Conservation (phyloP, 1,139 yeast genomes). For the Geotrichum macrosporum region DNA sequence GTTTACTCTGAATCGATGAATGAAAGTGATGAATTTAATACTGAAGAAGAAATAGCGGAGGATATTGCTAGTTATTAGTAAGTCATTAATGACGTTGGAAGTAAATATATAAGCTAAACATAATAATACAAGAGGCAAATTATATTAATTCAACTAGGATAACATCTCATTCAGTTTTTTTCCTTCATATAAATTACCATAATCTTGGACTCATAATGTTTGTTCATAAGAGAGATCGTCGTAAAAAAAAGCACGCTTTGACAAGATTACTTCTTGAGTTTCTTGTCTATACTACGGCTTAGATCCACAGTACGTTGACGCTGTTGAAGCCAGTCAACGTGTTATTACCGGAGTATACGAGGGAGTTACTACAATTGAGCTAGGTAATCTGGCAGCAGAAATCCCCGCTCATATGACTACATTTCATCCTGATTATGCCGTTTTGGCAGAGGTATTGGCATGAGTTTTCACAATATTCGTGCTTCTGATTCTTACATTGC, state of each 20-base stretch:
- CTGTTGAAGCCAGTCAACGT: slow-evolving; percentile 83
- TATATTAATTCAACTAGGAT: no score
- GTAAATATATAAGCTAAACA: no score
- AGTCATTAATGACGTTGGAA: no score
- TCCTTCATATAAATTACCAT: no score
- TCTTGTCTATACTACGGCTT: slow-evolving; percentile 74
- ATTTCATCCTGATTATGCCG: slow-evolving; percentile 92
- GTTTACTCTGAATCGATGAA: no score
- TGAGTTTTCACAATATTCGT: slow-evolving; percentile 78
- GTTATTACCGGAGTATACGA: slow-evolving; percentile 89
- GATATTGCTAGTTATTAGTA: no score
- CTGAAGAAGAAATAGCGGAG: no score
- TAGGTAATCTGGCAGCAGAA: slow-evolving; percentile 91
- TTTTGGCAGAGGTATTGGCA: slow-evolving; percentile 88
- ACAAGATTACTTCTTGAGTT: slow-evolving; percentile 63
- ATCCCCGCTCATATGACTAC: slow-evolving; percentile 97
- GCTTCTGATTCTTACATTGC: slow-evolving; percentile 83
- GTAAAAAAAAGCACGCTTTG: slow-evolving; percentile 78
- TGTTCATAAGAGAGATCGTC: slow-evolving; percentile 66
- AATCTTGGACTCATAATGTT: slow-evolving; percentile 40
- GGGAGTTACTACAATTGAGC: slow-evolving; percentile 92
- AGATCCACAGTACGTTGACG: slow-evolving; percentile 78
- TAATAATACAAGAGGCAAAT: no score
- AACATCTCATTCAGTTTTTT: no score
- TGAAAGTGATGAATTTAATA: no score